Evolutionary conservation across 2,329 filamentous ascomycete genomes (phyloP).

Genomic region (Xylariaceae sp.): DNA sequence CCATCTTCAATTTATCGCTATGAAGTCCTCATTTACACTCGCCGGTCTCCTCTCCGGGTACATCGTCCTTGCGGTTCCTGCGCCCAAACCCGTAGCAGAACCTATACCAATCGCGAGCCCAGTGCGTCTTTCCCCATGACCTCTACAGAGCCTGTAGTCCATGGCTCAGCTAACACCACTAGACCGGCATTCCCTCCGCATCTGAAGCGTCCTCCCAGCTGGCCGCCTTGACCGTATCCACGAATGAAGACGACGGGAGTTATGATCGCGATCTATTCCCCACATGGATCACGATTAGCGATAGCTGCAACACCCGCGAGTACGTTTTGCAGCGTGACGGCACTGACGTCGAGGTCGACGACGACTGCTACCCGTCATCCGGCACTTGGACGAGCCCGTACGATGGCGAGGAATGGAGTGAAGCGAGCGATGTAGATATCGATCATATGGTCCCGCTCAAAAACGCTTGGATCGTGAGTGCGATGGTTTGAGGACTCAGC

Average conservation of each 20-base stretch:
- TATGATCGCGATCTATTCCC: constrained; percentile 15
- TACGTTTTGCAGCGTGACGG: constrained; percentile 72
- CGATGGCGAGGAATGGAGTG: constrained; percentile 67
- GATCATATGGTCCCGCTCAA: constrained; percentile 80
- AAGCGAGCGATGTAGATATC: constrained; percentile 69
- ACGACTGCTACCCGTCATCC: constrained; percentile 57
- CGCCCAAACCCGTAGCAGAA: constrained; percentile 12
- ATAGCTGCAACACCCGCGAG: constrained; percentile 66
- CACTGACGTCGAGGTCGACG: constrained; percentile 52
- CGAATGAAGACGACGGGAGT: constrained; percentile 10
- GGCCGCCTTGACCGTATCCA: constrained; percentile 1
- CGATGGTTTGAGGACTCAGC: no score
- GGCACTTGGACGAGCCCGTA: constrained; percentile 71
- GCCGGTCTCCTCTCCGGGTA: constrained; percentile 17
- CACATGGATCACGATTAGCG: constrained; percentile 11
- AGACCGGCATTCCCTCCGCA: constrained; percentile 60
- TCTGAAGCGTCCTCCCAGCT: constrained; percentile 25
- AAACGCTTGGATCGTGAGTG: constrained; percentile 71
- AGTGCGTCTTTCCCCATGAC: constrained; percentile 9
- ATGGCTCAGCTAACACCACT: no score
- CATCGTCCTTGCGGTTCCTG: constrained; percentile 20
- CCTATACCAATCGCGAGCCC: constrained; percentile 22
- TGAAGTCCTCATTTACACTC: constrained; percentile 20
- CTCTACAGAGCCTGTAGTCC: no score
- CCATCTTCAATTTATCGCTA: constrained; percentile 4